phyloP scores from a whole-genome alignment of 768 basidiomycete genomes.

The Boletus insuetus region DNA sequence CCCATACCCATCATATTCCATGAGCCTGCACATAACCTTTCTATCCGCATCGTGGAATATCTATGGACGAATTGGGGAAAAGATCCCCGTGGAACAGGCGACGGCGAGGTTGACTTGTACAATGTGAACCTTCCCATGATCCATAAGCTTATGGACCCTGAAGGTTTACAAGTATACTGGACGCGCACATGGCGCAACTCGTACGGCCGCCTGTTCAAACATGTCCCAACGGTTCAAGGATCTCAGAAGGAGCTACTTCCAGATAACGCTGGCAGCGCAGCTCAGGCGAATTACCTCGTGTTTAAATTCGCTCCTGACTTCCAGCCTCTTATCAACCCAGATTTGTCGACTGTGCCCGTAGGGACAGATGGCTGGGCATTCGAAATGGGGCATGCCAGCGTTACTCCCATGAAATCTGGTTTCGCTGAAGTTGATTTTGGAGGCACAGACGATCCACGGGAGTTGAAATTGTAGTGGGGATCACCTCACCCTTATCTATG shows the following conservation, averaged over 20 bases:
- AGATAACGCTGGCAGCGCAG: conserved; percentile 28
- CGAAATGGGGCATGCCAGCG: conserved; percentile 62
- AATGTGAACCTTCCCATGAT: conserved; percentile 87
- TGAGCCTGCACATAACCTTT: conserved; percentile 71
- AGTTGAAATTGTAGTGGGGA: conserved; percentile 42
- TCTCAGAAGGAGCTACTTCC: conserved; percentile 29
- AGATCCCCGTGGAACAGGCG: conserved; percentile 55
- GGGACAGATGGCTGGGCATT: conserved; percentile 87
- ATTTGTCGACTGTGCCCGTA: conserved; percentile 54
- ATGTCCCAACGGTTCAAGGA: conserved; percentile 26
- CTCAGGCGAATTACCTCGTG: conserved; percentile 39
- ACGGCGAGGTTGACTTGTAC: conserved; percentile 76
- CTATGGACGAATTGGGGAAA: conserved; percentile 86
- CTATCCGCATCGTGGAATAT: conserved; percentile 62
- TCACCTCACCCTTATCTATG: conserved; percentile 22
- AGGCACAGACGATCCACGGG: conserved; percentile 1
- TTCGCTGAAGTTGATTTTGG: conserved; percentile 55
- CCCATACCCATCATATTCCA: conserved; percentile 60
- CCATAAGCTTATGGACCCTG: conserved; percentile 54
- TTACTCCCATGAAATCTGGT: conserved; percentile 73
- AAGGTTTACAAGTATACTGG: conserved; percentile 71
- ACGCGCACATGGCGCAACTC: conserved; percentile 83
- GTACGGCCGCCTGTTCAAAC: conserved; percentile 78
- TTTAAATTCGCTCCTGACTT: conserved; percentile 82
- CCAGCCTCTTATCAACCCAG: conserved; percentile 61